phyloP scores from a whole-genome alignment of 2,329 filamentous ascomycete species.

The Claviceps africana region DNA sequence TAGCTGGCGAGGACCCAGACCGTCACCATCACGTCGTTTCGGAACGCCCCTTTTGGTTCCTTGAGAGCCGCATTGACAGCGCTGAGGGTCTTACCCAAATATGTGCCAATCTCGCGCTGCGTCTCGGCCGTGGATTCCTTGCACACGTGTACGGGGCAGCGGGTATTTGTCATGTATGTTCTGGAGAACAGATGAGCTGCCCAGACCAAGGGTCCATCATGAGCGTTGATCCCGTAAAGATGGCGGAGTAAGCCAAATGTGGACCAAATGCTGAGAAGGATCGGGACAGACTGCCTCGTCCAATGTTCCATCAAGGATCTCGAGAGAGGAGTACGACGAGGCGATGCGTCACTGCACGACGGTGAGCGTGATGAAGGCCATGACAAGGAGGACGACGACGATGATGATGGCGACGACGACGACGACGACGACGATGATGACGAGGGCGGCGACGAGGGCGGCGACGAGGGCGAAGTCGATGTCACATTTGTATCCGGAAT shows the following conservation, averaged over 20 bases:
- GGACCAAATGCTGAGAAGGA: constrained; percentile 24
- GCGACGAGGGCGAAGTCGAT: not conserved
- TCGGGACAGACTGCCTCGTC: constrained; percentile 24
- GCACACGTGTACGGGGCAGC: constrained; percentile 17
- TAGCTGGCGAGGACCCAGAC: constrained; percentile 28
- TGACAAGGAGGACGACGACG: not conserved
- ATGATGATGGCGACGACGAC: not conserved
- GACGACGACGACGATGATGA: not conserved
- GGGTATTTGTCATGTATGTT: constrained; percentile 25
- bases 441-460: not conserved
- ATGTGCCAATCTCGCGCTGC: constrained; percentile 19
- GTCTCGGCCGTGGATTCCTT: constrained; percentile 13
- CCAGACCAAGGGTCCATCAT: constrained; percentile 23
- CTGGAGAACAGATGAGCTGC: constrained; percentile 26
- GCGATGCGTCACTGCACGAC: not conserved
- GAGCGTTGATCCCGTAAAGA: constrained; percentile 13
- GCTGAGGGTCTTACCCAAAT: constrained; percentile 23
- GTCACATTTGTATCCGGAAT: not conserved
- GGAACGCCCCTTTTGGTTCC: constrained; percentile 13
- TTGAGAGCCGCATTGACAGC: constrained; percentile 24
- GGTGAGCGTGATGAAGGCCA: too few relatives aligned
- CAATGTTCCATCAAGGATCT: constrained; percentile 21
- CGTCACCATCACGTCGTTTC: constrained; percentile 24
- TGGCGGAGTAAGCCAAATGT: constrained; percentile 20
- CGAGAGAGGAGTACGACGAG: constrained; percentile 7